phyloP scores from a whole-genome alignment of 768 basidiomycete species.

The Tulasnella sp. region DNA sequence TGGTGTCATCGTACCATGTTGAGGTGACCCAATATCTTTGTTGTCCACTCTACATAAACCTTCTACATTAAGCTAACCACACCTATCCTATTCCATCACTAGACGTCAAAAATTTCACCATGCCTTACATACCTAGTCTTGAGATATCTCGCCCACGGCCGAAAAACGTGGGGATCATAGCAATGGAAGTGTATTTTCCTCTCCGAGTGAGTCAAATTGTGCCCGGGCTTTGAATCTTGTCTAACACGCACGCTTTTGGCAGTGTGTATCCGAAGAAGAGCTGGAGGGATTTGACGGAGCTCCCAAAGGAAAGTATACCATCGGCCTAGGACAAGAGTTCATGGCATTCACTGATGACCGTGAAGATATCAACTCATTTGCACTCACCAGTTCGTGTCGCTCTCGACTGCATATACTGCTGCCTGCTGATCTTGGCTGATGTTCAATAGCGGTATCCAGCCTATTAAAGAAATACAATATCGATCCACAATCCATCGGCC shows the following conservation, averaged over 20 bases:
- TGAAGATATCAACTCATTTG: conserved; percentile 98
- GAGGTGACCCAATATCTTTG: no score
- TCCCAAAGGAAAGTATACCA: conserved; percentile 93
- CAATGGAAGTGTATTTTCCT: conserved; percentile 90
- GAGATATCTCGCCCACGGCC: no score
- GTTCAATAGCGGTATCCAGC: conserved; percentile 62
- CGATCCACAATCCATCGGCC: conserved; percentile 91
- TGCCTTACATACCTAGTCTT: no score
- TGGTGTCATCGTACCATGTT: no score
- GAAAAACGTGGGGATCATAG: conserved; percentile 88
- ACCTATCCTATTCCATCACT: no score
- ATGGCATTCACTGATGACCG: conserved; percentile 99
- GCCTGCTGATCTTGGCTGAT: background rate
- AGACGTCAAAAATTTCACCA: no score
- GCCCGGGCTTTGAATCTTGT: conserved; percentile 8
- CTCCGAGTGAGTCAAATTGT: conserved; percentile 47
- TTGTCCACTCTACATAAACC: no score
- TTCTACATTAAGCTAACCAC: no score
- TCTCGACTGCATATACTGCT: background rate
- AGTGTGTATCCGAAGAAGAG: conserved; percentile 94
- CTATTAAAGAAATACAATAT: conserved; percentile 90
- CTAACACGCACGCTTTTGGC: conserved; percentile 12
- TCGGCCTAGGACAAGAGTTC: conserved; percentile 92
- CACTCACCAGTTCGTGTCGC: conserved; percentile 64
- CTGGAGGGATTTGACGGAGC: conserved; percentile 93